Evolutionary conservation across 176 grass and related monocot species (phyloP).

Genomic region (Carex myosuroides): DNA sequence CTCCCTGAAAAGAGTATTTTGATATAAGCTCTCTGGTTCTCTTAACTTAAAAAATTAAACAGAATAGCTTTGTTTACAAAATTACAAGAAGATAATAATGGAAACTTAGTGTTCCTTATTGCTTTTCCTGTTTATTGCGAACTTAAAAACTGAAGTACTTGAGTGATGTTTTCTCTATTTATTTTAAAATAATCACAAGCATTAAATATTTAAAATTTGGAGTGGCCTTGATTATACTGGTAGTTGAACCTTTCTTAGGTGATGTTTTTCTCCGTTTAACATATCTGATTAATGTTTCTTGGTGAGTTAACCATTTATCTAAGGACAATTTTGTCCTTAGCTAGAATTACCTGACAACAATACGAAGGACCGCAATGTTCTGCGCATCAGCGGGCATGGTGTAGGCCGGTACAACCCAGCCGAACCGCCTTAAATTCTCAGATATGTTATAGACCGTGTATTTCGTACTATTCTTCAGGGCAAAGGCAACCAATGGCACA

Average conservation of each 20-base stretch:
- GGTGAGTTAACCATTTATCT: neutral
- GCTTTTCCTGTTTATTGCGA: neutral
- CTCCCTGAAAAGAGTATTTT: slow-evolving; percentile 35
- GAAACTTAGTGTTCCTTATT: neutral
- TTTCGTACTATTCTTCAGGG: slow-evolving; percentile 45
- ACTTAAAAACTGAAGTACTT: neutral
- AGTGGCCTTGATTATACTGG: neutral
- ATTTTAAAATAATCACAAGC: neutral
- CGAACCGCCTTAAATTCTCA: slow-evolving; percentile 58
- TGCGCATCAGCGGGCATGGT: slow-evolving; percentile 61
- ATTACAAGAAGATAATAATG: neutral
- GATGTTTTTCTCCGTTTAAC: too few relatives aligned
- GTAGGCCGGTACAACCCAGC: slow-evolving; percentile 83
- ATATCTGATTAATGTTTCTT: neutral
- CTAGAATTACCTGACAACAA: slow-evolving; percentile 38
- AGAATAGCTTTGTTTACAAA: neutral
- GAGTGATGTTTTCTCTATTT: neutral
- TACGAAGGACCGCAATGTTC: slow-evolving; percentile 61
- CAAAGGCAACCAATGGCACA: slow-evolving; percentile 66
- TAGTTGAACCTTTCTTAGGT: neutral
- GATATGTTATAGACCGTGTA: slow-evolving; percentile 57
- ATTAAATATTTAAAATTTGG: neutral
- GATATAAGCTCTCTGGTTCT: neutral
- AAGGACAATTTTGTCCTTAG: neutral
- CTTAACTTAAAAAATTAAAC: neutral